These are phyloP conservation scores for Colletotrichum tabaci DNA, from an alignment of 2,329 filamentous ascomycete species.

Conservation along the genomic window DNA sequence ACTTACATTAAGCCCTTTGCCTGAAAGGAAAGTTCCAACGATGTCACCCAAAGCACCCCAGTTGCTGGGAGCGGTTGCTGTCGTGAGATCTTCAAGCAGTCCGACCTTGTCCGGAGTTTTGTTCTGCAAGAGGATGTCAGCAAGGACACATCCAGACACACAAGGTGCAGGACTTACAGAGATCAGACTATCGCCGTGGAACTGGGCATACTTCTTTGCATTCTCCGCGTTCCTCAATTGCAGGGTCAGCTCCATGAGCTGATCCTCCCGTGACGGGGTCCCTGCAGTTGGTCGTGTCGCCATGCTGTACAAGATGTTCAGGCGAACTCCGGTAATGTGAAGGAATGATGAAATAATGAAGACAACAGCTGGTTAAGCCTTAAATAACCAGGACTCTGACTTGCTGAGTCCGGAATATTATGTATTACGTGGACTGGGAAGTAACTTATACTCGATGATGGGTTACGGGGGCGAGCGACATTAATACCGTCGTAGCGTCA, in stretches of 20 bases:
- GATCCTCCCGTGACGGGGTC: neutral
- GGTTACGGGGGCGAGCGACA: neutral
- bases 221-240: neutral
- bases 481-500: neutral
- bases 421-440: neutral
- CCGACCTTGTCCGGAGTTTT: neutral
- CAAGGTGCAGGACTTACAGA: neutral
- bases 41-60: neutral
- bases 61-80: neutral
- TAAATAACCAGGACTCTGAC: neutral
- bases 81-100: neutral
- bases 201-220: neutral
- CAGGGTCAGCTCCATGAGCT: neutral
- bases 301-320: neutral
- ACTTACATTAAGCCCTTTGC: neutral
- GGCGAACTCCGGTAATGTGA: neutral
- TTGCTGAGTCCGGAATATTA: too few relatives aligned
- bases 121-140: neutral
- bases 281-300: neutral
- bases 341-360: neutral
- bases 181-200: constrained; percentile 3
- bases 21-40: neutral
- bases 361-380: neutral
- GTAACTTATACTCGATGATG: neutral
- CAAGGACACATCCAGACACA: neutral